A percentile compares a stretch with the other conserved stretches of the same genome.
Evolutionary conservation across 495 filamentous ascomycete species (phyloP).

Genomic region (Oidiodendron maius): DNA sequence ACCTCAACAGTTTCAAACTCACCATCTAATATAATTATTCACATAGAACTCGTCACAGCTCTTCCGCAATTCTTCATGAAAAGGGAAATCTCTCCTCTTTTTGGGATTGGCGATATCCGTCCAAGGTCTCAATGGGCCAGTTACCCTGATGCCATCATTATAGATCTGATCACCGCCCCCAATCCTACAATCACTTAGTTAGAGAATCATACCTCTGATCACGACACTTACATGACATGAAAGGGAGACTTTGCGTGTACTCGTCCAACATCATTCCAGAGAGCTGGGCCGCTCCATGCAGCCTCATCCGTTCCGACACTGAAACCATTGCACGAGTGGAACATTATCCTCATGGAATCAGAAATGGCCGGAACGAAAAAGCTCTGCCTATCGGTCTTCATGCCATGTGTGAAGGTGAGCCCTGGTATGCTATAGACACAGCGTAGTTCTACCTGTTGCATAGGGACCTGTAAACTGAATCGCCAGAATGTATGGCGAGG

Average conservation of each 20-base stretch:
- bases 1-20: not conserved
- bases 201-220: not conserved
- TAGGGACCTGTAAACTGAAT: constrained; percentile 57
- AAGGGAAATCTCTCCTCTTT: constrained; percentile 71
- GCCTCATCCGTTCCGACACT: constrained; percentile 87
- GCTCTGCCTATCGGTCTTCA: constrained; percentile 39
- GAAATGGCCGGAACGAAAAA: constrained; percentile 73
- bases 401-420: constrained; percentile 35
- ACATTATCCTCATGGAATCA: constrained; percentile 92
- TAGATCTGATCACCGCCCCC: constrained; percentile 96
- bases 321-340: constrained; percentile 95
- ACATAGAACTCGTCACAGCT: constrained; percentile 88
- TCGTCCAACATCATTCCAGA: constrained; percentile 89
- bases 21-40: constrained; percentile 81
- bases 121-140: constrained; percentile 74
- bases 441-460: constrained; percentile 46
- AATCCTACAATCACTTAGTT: constrained; percentile 33
- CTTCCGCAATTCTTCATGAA: constrained; percentile 63
- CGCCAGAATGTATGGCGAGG: constrained; percentile 74
- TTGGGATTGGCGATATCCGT: constrained; percentile 75
- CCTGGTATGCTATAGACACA: constrained; percentile 56
- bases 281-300: constrained; percentile 70
- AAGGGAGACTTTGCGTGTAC: constrained; percentile 65
- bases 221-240: constrained; percentile 64
- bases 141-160: constrained; percentile 81